Conservation (phyloP, 495 filamentous ascomycete species). For the Neurospora tetrasperma region DNA sequence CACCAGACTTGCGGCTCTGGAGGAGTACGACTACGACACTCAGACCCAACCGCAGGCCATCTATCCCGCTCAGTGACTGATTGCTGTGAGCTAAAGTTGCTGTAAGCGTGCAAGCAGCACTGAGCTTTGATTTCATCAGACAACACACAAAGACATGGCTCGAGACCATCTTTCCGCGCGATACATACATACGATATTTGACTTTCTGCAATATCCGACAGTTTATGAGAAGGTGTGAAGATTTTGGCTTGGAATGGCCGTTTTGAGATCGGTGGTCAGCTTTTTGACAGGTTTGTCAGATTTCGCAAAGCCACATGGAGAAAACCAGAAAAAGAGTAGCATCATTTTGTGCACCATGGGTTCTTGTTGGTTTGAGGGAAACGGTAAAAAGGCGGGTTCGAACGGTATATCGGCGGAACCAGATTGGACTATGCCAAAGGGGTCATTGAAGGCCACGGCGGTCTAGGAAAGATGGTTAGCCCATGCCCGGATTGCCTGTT, state of each 20-base stretch:
- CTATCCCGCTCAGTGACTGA: slow-evolving; percentile 16
- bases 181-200: neutral
- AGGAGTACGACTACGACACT: slow-evolving; percentile 44
- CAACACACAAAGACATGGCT: neutral
- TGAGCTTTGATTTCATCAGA: neutral
- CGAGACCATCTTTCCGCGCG: neutral
- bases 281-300: neutral
- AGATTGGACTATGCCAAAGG: slow-evolving; percentile 24
- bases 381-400: slow-evolving; percentile 5
- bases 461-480: slow-evolving; percentile 26
- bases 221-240: neutral
- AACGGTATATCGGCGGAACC: slow-evolving; percentile 9
- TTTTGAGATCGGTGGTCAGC: neutral
- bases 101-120: neutral
- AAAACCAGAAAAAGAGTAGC: slow-evolving; percentile 11
- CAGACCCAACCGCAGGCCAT: slow-evolving; percentile 23
- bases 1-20: slow-evolving; percentile 49
- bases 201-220: neutral
- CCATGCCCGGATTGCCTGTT: slow-evolving; percentile 17
- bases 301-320: neutral
- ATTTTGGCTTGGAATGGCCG: neutral
- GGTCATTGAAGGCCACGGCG: slow-evolving; percentile 18
- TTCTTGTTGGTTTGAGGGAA: neutral
- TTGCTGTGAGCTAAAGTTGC: neutral
- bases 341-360: neutral